Evolutionary conservation across 2,329 filamentous ascomycete species (phyloP).

Genomic region (Pseudogymnoascus sp.): DNA sequence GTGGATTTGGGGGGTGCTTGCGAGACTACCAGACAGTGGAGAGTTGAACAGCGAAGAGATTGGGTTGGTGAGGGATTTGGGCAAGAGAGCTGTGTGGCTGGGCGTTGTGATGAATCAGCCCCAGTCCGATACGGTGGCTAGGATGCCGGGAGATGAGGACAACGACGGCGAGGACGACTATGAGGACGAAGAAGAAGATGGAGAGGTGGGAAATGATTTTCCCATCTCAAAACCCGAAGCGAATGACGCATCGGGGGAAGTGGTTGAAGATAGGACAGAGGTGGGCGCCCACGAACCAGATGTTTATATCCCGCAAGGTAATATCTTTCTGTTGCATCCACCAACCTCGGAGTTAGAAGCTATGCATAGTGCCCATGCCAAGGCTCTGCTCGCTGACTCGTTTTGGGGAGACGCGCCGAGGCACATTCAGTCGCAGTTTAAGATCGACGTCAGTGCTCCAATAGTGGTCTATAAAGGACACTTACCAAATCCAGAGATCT

Average conservation of each 20-base stretch:
- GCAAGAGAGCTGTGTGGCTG: slow-evolving; percentile 60
- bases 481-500: background rate
- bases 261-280: slow-evolving; percentile 17
- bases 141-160: slow-evolving; percentile 32
- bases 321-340: background rate
- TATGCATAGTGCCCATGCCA: background rate
- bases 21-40: slow-evolving; percentile 63
- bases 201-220: background rate
- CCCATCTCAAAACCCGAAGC: slow-evolving; percentile 12
- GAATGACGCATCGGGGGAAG: slow-evolving; percentile 18
- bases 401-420: background rate
- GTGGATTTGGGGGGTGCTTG: slow-evolving; percentile 81
- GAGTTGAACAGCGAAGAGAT: slow-evolving; percentile 69
- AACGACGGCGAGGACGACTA: slow-evolving; percentile 23
- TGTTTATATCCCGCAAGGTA: background rate
- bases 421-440: background rate
- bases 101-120: slow-evolving; percentile 27
- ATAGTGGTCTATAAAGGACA: background rate
- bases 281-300: background rate
- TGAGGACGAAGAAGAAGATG: slow-evolving; percentile 9
- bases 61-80: slow-evolving; percentile 67
- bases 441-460: background rate
- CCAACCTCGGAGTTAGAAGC: background rate
- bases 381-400: background rate
- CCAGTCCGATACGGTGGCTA: slow-evolving; percentile 29